phyloP scores from a whole-genome alignment of 23 red algal species.

The Chondrus crispus region DNA sequence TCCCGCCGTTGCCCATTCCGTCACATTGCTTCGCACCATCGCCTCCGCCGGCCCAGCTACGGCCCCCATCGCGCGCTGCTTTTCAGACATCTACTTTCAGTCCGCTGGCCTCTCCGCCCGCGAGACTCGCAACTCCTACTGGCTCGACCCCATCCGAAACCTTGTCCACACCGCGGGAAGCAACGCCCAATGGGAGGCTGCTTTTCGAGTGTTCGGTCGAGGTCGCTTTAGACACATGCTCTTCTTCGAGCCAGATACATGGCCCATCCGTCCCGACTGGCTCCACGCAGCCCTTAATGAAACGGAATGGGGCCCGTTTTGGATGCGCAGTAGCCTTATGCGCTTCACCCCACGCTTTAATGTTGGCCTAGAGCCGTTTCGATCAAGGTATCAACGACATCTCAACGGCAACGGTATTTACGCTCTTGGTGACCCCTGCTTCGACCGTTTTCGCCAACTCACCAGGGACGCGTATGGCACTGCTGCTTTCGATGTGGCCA shows the following conservation, averaged over 20 bases:
- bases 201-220: neutral
- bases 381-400: conserved; percentile 66
- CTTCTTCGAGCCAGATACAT: conserved; percentile 82
- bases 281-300: conserved; percentile 32
- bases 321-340: conserved; percentile 80
- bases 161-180: conserved; percentile 70
- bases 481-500: conserved; percentile 81
- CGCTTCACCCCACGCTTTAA: conserved; percentile 66
- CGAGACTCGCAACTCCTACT: conserved; percentile 51
- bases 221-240: conserved; percentile 1
- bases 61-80: conserved; percentile 31
- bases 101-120: conserved; percentile 35
- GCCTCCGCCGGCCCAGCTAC: neutral
- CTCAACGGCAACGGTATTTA: conserved; percentile 97
- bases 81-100: conserved; percentile 29
- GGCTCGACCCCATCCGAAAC: conserved; percentile 41
- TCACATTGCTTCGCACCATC: neutral
- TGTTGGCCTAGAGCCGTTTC: conserved; percentile 74
- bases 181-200: conserved; percentile 67
- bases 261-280: conserved; percentile 66
- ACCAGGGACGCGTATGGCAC: conserved; percentile 56
- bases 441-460: conserved; percentile 46
- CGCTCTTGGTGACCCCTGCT: conserved; percentile 69
- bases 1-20: neutral
- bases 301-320: conserved; percentile 29